Conservation (phyloP, 2,329 filamentous ascomycete genomes). For the Aphanoascus verrucosus region DNA sequence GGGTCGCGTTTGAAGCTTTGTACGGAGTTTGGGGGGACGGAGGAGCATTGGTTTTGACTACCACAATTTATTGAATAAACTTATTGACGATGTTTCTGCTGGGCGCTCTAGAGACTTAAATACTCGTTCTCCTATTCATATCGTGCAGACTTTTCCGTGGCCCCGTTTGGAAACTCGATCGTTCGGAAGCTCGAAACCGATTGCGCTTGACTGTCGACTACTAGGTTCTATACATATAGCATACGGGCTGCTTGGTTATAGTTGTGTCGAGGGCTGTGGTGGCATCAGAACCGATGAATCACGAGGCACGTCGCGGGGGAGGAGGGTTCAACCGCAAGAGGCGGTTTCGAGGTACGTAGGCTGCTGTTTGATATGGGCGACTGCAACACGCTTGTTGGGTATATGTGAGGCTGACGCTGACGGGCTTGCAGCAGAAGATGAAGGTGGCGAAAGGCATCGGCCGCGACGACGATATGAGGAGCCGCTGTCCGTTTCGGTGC, state of each 20-base stretch:
- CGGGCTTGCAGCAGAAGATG: slow-evolving; percentile 52
- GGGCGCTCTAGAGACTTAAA: background rate
- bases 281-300: slow-evolving; percentile 36
- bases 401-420: background rate
- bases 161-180: no score
- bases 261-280: background rate
- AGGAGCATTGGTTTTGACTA: no score
- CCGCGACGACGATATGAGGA: slow-evolving; percentile 64
- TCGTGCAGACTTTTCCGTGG: no score
- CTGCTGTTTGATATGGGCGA: background rate
- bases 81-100: background rate
- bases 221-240: no score
- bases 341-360: slow-evolving; percentile 60
- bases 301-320: slow-evolving; percentile 41
- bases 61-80: no score
- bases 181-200: no score
- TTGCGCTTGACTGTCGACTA: background rate
- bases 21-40: no score
- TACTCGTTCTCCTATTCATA: background rate
- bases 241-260: background rate
- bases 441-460: slow-evolving; percentile 60
- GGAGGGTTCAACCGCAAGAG: slow-evolving; percentile 57
- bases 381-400: no score
- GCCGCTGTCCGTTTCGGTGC: slow-evolving; percentile 59
- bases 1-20: background rate